Evolutionary conservation across 495 filamentous ascomycete genomes (phyloP), one percentile per base, ranked within the genome.

Genomic region (Aspergillus bridgeri): DNA sequence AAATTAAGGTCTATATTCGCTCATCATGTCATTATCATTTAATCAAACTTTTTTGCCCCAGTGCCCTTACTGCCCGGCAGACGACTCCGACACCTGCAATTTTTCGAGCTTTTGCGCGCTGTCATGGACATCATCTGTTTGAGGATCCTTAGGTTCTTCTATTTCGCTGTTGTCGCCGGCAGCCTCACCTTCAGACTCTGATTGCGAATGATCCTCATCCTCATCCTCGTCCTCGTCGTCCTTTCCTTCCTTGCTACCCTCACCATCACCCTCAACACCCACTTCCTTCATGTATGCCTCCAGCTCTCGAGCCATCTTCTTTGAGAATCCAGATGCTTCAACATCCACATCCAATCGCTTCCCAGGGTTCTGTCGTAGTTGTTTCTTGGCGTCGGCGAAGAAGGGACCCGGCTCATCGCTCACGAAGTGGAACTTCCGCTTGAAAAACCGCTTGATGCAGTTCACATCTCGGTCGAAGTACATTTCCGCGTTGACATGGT

Each of bases 391-490:
- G 54, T 96, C 90, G 5, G 71, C 76, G 68, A 91, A 97, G 64
- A 87, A 89, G 1, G 95, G 95, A 0, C 95, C 95, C 0, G 86
- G 85, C 57, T 87, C 82, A 33, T 92, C 89, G 70, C 84, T 86
- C 5, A 81, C 84, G 67, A 96, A 99, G 61, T 90, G 85, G 75
- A 96, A 99, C 53, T 91, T 84, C 13, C 90, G 79, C 69, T 89
- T 77, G 71, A 99, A 98, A 69, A 94, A 98, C 19, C 85, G 81
- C 78, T 96, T 97, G 68, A 99, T 85, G 72, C 95, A 98, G 63
- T 87, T 80, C 38, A 98, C 91, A 61, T 99, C 94, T 42, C 94
- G 87, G 63, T 97, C 89, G 63, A 98, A 98, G 71, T 97, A 96
- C 81, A 90, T 92, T 62, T 91, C 85, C 53, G 94, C 95, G 67